Percentiles rank a stretch among this genome's conserved stretches.
Conservation (phyloP, 495 filamentous ascomycete species). For the Aspergillus olivimuriae region DNA sequence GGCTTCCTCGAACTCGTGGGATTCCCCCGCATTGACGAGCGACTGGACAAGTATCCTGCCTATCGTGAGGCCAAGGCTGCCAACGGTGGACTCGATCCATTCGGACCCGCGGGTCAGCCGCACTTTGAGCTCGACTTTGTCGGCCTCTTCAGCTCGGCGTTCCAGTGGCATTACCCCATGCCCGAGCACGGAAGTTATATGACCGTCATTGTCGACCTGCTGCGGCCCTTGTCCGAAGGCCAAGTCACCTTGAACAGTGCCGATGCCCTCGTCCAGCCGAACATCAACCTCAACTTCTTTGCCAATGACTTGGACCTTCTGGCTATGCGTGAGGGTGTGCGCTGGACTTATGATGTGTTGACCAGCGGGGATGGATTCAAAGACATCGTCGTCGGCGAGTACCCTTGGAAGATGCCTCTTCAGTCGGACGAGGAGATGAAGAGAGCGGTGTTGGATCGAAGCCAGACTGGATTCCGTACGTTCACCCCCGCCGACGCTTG, state of each 20-base stretch:
- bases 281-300: conserved; percentile 59
- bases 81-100: conserved; percentile 50
- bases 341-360: conserved; percentile 50
- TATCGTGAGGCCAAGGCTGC: conserved; percentile 43
- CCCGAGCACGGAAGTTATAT: conserved; percentile 43
- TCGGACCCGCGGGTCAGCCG: conserved; percentile 53
- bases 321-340: conserved; percentile 50
- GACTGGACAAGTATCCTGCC: conserved; percentile 38
- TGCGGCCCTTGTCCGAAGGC: conserved; percentile 47
- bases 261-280: conserved; percentile 45
- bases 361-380: conserved; percentile 51
- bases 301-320: conserved; percentile 48
- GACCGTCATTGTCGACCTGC: conserved; percentile 55
- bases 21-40: conserved; percentile 50
- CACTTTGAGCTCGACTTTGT: conserved; percentile 64
- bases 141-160: conserved; percentile 52
- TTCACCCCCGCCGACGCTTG: background rate
- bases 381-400: conserved; percentile 48
- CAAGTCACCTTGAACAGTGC: conserved; percentile 47
- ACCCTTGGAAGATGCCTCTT: conserved; percentile 56
- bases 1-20: conserved; percentile 51
- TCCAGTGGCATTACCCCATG: conserved; percentile 57
- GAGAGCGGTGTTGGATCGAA: conserved; percentile 46
- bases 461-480: conserved; percentile 52
- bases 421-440: conserved; percentile 51